phyloP scores from a whole-genome alignment of 805 yeast genomes.

The Blastobotrys parvus region DNA sequence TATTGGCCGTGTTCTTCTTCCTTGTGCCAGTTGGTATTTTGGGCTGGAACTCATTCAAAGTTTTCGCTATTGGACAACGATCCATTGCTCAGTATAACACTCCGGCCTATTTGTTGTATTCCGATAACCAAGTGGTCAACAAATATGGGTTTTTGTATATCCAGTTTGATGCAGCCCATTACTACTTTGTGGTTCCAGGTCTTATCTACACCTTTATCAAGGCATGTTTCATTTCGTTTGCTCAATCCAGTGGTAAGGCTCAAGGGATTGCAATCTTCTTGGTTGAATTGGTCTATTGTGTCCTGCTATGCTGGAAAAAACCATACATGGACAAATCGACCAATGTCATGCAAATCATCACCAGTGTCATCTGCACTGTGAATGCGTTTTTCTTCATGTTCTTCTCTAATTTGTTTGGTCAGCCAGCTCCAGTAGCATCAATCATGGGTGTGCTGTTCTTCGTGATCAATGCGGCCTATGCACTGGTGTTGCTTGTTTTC shows the following conservation, averaged over 20 bases:
- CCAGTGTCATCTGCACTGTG: conserved; percentile 61
- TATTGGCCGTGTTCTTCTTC: conserved; percentile 66
- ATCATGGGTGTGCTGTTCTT: conserved; percentile 91
- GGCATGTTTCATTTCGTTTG: conserved; percentile 64
- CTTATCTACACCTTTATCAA: conserved; percentile 56
- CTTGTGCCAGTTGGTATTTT: conserved; percentile 52
- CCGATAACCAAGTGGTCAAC: conserved; percentile 61
- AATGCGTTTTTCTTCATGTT: conserved; percentile 82
- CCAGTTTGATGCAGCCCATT: conserved; percentile 72
- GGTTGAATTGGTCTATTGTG: conserved; percentile 62
- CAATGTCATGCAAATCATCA: conserved; percentile 63
- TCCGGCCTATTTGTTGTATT: conserved; percentile 82
- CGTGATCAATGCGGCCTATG: conserved; percentile 80
- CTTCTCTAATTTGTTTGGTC: conserved; percentile 77
- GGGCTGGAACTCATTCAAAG: conserved; percentile 59
- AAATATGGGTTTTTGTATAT: conserved; percentile 86
- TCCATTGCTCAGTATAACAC: conserved; percentile 59
- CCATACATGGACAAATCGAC: conserved; percentile 84
- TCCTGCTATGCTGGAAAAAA: conserved; percentile 49
- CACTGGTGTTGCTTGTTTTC: conserved; percentile 61
- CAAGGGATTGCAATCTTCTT: conserved; percentile 73
- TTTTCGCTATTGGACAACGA: conserved; percentile 49
- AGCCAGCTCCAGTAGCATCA: conserved; percentile 67
- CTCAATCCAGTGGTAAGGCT: conserved; percentile 73
- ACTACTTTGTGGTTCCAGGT: conserved; percentile 74